Evolutionary conservation across 75 land plant species (phyloP).

Genomic region (Chamaecyparis obtusa): DNA sequence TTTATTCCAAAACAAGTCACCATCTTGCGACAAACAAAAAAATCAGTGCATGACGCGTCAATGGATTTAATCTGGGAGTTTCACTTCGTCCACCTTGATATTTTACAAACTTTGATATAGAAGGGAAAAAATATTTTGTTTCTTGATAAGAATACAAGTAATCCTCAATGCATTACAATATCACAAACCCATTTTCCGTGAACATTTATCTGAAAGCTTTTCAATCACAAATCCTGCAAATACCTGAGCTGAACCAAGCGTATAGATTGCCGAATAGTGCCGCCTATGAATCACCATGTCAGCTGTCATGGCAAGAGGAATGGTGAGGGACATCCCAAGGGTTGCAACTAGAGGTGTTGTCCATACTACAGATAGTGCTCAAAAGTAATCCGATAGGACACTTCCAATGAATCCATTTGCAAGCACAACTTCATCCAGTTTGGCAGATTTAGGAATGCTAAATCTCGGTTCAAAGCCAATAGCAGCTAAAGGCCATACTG

Average conservation of each 20-base stretch:
- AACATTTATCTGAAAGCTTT: slow-evolving; percentile 53
- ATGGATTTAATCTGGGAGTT: not conserved
- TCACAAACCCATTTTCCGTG: slow-evolving; percentile 16
- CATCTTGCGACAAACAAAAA: not conserved
- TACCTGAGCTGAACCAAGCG: too few relatives aligned
- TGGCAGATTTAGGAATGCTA: slow-evolving; percentile 35
- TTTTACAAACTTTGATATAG: not conserved
- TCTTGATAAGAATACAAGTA: too few relatives aligned
- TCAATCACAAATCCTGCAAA: slow-evolving; percentile 82
- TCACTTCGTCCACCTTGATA: not conserved
- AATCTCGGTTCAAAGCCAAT: slow-evolving; percentile 41
- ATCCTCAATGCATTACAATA: not conserved
- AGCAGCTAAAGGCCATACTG: slow-evolving; percentile 38
- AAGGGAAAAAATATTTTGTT: not conserved
- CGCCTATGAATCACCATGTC: slow-evolving; percentile 55
- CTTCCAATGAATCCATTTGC: slow-evolving; percentile 53
- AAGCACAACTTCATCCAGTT: slow-evolving; percentile 44
- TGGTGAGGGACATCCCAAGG: slow-evolving; percentile 48
- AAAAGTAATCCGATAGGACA: slow-evolving; percentile 51
- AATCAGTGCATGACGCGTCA: not conserved
- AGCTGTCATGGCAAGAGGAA: slow-evolving; percentile 49
- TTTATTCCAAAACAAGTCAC: not conserved
- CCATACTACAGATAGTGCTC: slow-evolving; percentile 56
- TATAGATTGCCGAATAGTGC: too few relatives aligned
- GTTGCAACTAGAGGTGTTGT: slow-evolving; percentile 52